Percentiles rank a stretch among this genome's conserved stretches.
phyloP scores from a whole-genome alignment of 495 filamentous ascomycete genomes.

The Penicillium ochrochloron region DNA sequence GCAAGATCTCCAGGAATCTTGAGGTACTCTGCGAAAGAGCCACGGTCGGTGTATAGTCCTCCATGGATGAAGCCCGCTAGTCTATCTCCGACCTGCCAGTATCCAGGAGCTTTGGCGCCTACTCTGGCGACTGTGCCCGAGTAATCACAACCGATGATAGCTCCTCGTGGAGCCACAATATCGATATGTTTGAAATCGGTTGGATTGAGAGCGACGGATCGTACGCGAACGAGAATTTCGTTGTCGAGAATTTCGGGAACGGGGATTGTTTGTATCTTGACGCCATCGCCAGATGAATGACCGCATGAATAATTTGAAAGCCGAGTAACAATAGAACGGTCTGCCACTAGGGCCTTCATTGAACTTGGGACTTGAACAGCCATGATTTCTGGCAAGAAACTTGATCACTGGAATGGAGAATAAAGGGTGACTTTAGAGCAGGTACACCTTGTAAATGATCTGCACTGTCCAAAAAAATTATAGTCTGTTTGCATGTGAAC shows the following conservation, averaged over 20 bases:
- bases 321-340: slow-evolving; percentile 12
- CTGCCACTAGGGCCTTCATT: slow-evolving; percentile 19
- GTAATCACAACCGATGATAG: slow-evolving; percentile 59
- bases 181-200: slow-evolving; percentile 60
- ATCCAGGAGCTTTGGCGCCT: neutral
- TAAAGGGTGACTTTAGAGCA: neutral
- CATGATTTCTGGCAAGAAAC: slow-evolving; percentile 8
- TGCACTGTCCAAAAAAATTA: neutral
- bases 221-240: slow-evolving; percentile 49
- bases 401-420: neutral
- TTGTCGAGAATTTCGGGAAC: slow-evolving; percentile 25
- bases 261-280: slow-evolving; percentile 11
- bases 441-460: neutral
- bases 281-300: slow-evolving; percentile 15
- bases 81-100: slow-evolving; percentile 42
- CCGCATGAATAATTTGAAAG: slow-evolving; percentile 13
- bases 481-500: slow-evolving; percentile 14
- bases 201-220: slow-evolving; percentile 54
- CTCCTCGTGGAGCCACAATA: slow-evolving; percentile 24
- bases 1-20: slow-evolving; percentile 51
- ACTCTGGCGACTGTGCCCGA: slow-evolving; percentile 54
- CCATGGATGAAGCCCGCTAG: slow-evolving; percentile 29
- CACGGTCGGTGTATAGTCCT: slow-evolving; percentile 25
- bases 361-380: slow-evolving; percentile 7
- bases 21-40: slow-evolving; percentile 53